These are phyloP conservation scores for Moringa oleifera DNA, from an alignment of 345 rosid species.

Conservation along the genomic window DNA sequence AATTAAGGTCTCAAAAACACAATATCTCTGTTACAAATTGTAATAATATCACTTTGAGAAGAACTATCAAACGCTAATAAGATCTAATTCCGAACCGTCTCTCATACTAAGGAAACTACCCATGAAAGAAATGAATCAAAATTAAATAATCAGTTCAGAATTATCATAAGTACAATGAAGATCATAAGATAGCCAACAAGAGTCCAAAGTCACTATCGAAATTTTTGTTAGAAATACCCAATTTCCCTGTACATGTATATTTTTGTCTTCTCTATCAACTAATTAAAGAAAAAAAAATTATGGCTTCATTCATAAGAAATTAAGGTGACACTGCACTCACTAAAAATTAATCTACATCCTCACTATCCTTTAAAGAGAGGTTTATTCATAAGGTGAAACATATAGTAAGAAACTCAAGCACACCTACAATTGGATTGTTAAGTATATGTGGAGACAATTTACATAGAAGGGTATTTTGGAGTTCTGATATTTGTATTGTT, in stretches of 20 bases:
- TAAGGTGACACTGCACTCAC: not conserved
- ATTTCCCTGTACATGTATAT: too few species aligned
- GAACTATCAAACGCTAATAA: not conserved
- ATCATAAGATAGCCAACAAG: too few species aligned
- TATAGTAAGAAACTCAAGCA: not conserved
- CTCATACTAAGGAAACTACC: not conserved
- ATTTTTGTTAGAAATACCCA: too few species aligned
- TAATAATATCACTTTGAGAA: not conserved
- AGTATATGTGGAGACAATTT: too few species aligned
- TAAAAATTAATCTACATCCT: not conserved
- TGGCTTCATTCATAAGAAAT: not conserved
- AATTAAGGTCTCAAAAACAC: not conserved
- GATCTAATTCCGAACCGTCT: not conserved
- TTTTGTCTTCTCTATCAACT: too few species aligned
- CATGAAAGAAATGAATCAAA: not conserved
- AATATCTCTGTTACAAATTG: not conserved
- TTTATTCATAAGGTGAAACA: not conserved
- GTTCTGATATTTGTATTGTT: too few species aligned
- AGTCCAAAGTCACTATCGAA: too few species aligned
- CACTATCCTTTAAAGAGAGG: not conserved
- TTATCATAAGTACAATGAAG: not conserved
- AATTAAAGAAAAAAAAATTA: too few species aligned
- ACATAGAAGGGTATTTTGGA: too few species aligned
- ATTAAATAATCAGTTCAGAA: too few species aligned
- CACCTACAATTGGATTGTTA: too few species aligned